Percentiles rank a stretch among this genome's conserved stretches.
Conservation (phyloP, 2,329 filamentous ascomycete genomes). For the Ophiosphaerella narmari region DNA sequence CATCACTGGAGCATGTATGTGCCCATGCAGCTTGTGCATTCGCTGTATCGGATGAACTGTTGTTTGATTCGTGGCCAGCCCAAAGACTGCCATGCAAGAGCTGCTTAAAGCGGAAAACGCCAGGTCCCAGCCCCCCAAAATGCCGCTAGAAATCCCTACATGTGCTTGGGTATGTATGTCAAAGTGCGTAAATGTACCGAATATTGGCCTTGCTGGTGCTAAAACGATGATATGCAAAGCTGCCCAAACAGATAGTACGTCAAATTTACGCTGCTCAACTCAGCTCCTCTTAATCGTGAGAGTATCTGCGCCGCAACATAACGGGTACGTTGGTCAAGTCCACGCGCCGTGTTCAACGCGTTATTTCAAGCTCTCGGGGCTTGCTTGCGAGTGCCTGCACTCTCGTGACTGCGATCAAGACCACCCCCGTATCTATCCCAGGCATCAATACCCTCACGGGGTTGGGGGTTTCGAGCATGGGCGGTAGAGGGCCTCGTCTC, state of each 20-base stretch:
- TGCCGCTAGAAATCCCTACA: constrained; percentile 1
- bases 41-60: constrained; percentile 6
- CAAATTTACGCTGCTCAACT: neutral
- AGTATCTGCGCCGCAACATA: constrained; percentile 25
- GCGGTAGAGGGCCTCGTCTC: constrained; percentile 8
- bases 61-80: constrained; percentile 14
- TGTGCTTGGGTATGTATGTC: constrained; percentile 9
- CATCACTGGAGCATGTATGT: neutral
- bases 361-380: constrained; percentile 36
- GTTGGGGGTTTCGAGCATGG: constrained; percentile 10
- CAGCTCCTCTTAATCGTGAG: neutral
- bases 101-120: constrained; percentile 14
- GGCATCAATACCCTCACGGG: constrained; percentile 7
- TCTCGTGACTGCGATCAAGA: constrained; percentile 43
- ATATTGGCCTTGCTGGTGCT: neutral
- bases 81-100: constrained; percentile 11
- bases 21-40: neutral
- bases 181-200: constrained; percentile 6
- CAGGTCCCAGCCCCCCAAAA: constrained; percentile 10
- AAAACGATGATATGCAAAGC: constrained; percentile 8
- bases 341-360: constrained; percentile 35
- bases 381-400: constrained; percentile 42
- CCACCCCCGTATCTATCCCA: constrained; percentile 46
- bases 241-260: constrained; percentile 9
- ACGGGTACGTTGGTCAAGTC: constrained; percentile 42